Percentiles rank a stretch among this genome's conserved stretches.
Evolutionary conservation across 2,329 filamentous ascomycete species (phyloP).

Genomic region (Fusarium palustre): DNA sequence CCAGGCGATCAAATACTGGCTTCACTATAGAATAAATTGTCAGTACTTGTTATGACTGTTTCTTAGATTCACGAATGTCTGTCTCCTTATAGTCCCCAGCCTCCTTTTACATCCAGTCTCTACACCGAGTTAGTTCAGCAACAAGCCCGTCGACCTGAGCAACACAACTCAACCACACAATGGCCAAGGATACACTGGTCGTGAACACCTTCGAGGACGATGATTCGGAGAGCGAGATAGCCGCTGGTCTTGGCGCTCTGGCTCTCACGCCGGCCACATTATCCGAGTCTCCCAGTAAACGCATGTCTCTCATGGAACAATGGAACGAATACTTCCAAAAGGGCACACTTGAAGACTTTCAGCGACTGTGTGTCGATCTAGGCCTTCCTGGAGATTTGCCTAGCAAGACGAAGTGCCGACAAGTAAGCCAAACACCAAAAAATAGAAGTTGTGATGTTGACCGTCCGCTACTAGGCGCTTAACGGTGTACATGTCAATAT

Average conservation of each 20-base stretch:
- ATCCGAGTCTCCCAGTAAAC: not conserved
- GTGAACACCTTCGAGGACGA: not conserved
- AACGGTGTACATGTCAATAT: conserved; percentile 62
- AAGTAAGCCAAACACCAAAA: conserved; percentile 50
- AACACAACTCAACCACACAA: not conserved
- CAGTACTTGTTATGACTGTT: not conserved
- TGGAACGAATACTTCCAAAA: conserved; percentile 51
- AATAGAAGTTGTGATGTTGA: not conserved
- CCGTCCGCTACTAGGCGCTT: conserved; percentile 52
- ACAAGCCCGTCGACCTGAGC: not conserved
- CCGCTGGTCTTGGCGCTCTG: not conserved
- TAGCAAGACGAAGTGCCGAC: conserved; percentile 60
- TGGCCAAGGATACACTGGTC: not conserved
- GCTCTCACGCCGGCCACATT: not conserved
- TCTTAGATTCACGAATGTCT: not conserved
- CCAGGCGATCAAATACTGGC: not conserved
- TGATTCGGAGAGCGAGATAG: conserved; percentile 3
- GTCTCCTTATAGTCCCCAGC: not conserved
- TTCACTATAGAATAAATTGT: not conserved
- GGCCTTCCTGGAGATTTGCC: conserved; percentile 52
- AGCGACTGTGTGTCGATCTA: conserved; percentile 59
- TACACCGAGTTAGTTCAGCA: not conserved
- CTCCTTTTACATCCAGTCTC: not conserved
- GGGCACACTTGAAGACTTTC: conserved; percentile 56
- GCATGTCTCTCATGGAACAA: conserved; percentile 4